Percentiles rank a stretch among this genome's conserved stretches.
Conservation (phyloP, 345 rosid species). For the Draba incana region DNA sequence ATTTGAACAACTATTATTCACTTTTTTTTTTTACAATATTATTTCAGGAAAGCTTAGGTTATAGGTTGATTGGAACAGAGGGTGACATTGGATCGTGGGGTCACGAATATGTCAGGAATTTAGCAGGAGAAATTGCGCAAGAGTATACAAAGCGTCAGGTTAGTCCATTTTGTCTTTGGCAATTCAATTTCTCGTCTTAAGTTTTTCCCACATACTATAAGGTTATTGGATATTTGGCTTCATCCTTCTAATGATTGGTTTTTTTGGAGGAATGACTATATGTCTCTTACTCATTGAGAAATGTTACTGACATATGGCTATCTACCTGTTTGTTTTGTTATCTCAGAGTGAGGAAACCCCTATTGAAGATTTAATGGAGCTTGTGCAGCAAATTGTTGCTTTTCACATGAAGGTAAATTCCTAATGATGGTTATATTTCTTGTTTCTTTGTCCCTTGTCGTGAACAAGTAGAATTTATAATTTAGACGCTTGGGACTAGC, state of each 20-base stretch:
- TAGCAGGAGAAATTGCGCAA: slow-evolving; percentile 86
- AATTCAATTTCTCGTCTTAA: not conserved
- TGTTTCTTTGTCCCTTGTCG: not conserved
- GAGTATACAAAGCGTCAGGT: slow-evolving; percentile 86
- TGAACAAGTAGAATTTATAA: not conserved
- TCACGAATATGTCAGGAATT: slow-evolving; percentile 93
- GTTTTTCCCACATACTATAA: slow-evolving; percentile 2
- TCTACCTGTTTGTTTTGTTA: slow-evolving; percentile 15
- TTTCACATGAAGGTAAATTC: slow-evolving; percentile 84
- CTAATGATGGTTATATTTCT: not conserved
- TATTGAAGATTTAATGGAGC: slow-evolving; percentile 72
- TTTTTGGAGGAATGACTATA: slow-evolving; percentile 16
- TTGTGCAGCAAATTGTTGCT: slow-evolving; percentile 86
- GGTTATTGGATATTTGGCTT: slow-evolving; percentile 11
- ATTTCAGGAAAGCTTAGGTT: slow-evolving; percentile 81
- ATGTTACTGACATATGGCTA: slow-evolving; percentile 17
- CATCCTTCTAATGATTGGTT: slow-evolving; percentile 22
- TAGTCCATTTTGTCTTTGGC: slow-evolving; percentile 22
- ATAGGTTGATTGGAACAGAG: slow-evolving; percentile 80
- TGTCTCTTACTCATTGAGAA: slow-evolving; percentile 20
- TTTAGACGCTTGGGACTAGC: not conserved
- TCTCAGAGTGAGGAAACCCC: slow-evolving; percentile 67
- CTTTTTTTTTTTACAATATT: slow-evolving; percentile 1
- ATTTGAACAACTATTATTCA: not conserved
- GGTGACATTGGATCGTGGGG: slow-evolving; percentile 99